phyloP scores from a whole-genome alignment of 2,329 filamentous ascomycete species.

The Periconia macrospinosa region DNA sequence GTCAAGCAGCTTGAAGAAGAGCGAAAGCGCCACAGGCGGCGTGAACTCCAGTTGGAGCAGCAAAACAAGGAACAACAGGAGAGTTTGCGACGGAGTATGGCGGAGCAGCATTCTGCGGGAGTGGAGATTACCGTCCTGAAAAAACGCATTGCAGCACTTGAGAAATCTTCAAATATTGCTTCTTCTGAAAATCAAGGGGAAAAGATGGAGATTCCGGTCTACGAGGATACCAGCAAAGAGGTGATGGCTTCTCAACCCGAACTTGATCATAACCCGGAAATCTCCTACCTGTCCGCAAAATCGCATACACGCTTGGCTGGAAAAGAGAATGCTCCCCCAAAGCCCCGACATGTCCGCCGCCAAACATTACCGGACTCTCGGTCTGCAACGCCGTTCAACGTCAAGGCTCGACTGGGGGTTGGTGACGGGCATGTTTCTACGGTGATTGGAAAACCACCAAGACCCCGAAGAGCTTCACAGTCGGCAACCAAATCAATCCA shows the following conservation, averaged over 20 bases:
- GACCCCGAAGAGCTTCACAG: conserved; percentile 5
- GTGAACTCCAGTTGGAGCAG: conserved; percentile 66
- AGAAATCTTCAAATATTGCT: conserved; percentile 21
- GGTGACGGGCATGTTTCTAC: conserved; percentile 22
- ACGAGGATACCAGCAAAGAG: conserved; percentile 32
- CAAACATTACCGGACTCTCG: conserved; percentile 25
- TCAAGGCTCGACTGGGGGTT: conserved; percentile 15
- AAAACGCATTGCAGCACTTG: conserved; percentile 30
- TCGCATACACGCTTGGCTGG: conserved; percentile 18
- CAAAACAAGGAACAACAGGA: conserved; percentile 55
- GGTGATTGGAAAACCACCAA: conserved; percentile 24
- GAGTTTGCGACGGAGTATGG: conserved; percentile 35
- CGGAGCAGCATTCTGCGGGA: conserved; percentile 33
- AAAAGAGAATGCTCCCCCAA: conserved; percentile 38
- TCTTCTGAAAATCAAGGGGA: conserved; percentile 17
- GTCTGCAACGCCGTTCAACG: conserved; percentile 5
- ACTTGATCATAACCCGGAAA: conserved; percentile 11
- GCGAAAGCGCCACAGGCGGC: conserved; percentile 63
- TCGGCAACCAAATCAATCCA: conserved; percentile 12
- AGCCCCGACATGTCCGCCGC: conserved; percentile 21
- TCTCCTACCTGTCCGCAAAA: conserved; percentile 18
- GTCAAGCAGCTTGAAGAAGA: conserved; percentile 68
- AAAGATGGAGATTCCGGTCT: conserved; percentile 32
- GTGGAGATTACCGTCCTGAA: conserved; percentile 40
- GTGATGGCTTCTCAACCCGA: conserved; percentile 11